Evolutionary conservation across 768 basidiomycete species (phyloP), one percentile per base, ranked within the genome.

Genomic region (Boletus huronensis): DNA sequence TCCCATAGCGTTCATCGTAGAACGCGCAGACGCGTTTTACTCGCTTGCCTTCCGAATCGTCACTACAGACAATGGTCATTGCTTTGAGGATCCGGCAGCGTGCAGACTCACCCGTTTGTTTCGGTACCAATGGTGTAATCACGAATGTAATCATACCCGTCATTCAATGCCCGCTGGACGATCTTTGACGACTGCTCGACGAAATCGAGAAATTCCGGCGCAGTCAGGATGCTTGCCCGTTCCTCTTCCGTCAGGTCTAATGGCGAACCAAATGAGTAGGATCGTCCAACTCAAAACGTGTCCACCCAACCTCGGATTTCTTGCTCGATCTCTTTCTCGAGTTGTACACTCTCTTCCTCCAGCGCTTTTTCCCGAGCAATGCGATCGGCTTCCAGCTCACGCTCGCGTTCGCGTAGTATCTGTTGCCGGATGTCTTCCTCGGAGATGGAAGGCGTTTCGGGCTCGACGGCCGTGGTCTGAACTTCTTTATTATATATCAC

Each of bases 11-110:
- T 66, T 97, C 93, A 65, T 97, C 95, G 60, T 79, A 87, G 74
- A 98, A 98, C 43, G 89, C 87, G 64, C 96, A 98, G n/a, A 96
- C 78, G n/a, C 85, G 81, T 69, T 96, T 94, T 39, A 98, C 88
- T 46, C 86, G 84, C 61, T 87, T 84, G 8, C 93, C 93, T 72
- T 96, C 94, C 0, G 87, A 87, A 48, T 95, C 93, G 56, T 96
- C 94, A 16, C 93, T 94, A 58, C 50, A 34, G 26, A 55, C 43
- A 2, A 44, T 17, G 7, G 52, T 66, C 7, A 68, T 48, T 23
- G n/a, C 46, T 32, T 32, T 17, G 43, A 2, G 6, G 43, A 35
- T 40, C 35, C 11, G 13, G 6, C 3, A 53, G 44, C 48, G 23
- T 34, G 19, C 39, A 11, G 13, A 78, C 90, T 66, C 64, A 94